Evolutionary conservation across 495 filamentous ascomycete genomes (phyloP), one percentile per base, ranked within the genome.

Genomic region (Penicillium egyptiacum): DNA sequence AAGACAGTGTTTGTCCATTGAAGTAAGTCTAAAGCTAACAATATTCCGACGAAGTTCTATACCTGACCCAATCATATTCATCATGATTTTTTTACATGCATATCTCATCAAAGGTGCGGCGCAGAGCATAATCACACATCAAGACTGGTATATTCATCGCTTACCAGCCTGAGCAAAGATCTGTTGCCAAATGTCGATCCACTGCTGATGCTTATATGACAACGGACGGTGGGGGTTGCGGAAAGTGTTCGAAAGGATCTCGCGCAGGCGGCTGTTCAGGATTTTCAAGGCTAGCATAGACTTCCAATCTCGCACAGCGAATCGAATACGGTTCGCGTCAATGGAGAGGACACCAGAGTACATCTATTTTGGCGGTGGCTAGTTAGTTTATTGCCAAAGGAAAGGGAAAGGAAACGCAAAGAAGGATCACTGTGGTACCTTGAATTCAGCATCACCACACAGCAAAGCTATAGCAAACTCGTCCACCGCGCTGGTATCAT

Each of bases 301-400:
- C 75, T 91, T 96, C 92, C 92, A 97, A 64, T 94, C 88, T n/a
- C 84, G 79, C 2, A 93, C 79, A 23, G 87, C 78, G 68, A 96
- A 96, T n/a, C 89, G 82, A n/a, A 93, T 78, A 28, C 91, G 81
- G 72, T 95, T 92, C 10, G 88, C 83, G 70, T 96, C 91, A 48
- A 98, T 82, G 8, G 90, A 83, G 25, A 95, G 75, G 5, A 96
- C 87, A 5, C 94, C 94, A 5, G 92, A 82, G 68, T 89, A 92
- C 79, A 95, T 82, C 82, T 88, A 49, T 50, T 19, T 41, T 23
- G 30, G 22, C 16, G 26, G 28, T 22, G 46, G 58, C n/a, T n/a
- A n/a, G n/a, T 50, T 44, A 58, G 39, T 16, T 35, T 19, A 50
- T 7, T 50, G 10, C 23, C 39, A 46, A 12, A 47, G n/a, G 35